Evolutionary conservation across 2,329 filamentous ascomycete genomes (phyloP), one percentile per base, ranked within the genome.

Genomic region (Epichloe scottii): DNA sequence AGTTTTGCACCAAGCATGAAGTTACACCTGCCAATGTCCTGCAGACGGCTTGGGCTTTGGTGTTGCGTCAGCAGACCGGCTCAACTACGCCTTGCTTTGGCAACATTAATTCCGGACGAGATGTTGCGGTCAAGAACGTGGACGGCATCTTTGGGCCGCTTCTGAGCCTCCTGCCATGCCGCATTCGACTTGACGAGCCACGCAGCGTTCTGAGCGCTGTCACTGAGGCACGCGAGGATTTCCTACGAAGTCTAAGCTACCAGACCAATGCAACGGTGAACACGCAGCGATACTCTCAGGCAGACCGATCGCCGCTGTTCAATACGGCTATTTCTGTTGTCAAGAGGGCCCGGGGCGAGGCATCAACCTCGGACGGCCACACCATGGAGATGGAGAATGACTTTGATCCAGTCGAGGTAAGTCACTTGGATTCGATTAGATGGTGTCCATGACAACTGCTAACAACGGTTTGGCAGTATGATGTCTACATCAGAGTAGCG

Each of bases 1-100:
- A 48, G 2, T 54, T 51, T 42, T 54, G 52, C 30, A 12, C 17
- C 7, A 43, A 47, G 11, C 51, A 49, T 49, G 52, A 54, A 35
- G 46, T 49, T 17, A 54, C 52, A 5, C 33, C 50, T 15, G 52
- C 52, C 15, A 19, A 49, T 23, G 33, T 54, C 14, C 39, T 54
- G 5, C 49, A 52, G 30, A 44, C 46, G 12, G 45, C 45, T 35
- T 46, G 45, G 45, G 45, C 45, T 5, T 5, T 46, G 30, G 34
- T 46, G 30, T 21, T 46, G 19, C 14, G 35, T 46, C 26, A 37
- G 26, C 35, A 19, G 15, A 46, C 45, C 4, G 45, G 45, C 30
- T 46, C 15, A 26, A 10, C n/a, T 8, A 46, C n/a, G 26, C 45
- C 45, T 38, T 46, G 33, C 33, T 46, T 45, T 38, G 45, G 45